A percentile compares a stretch with the other conserved stretches of the same genome.
phyloP scores from a whole-genome alignment of 148 eudicot species.

The Suaeda aralocaspica region DNA sequence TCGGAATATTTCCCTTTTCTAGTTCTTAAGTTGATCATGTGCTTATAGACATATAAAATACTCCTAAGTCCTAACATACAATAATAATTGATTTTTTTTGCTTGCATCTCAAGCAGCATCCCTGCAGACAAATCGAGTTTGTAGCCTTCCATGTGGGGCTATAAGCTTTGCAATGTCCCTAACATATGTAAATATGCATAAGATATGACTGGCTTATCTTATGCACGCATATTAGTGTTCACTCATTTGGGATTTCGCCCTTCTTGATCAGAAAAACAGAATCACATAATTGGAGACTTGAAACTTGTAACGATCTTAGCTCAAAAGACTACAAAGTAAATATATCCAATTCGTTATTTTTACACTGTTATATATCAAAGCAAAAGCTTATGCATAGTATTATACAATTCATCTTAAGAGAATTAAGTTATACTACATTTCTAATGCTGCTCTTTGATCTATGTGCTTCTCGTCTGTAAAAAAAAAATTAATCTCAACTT shows the following conservation, averaged over 20 bases:
- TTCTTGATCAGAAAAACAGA: conserved; percentile 11
- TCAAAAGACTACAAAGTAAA: neutral
- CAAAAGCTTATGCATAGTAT: neutral
- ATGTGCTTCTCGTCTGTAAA: conserved; percentile 5
- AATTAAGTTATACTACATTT: neutral
- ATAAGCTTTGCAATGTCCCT: no score
- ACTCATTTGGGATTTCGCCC: neutral
- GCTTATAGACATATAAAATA: no score
- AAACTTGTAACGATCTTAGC: neutral
- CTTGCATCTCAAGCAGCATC: neutral
- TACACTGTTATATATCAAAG: neutral
- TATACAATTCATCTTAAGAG: neutral
- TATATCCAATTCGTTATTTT: neutral
- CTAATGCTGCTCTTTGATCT: neutral
- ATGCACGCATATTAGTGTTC: neutral
- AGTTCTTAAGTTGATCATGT: neutral
- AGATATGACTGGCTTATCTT: neutral
- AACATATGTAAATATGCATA: neutral
- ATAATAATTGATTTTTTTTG: neutral
- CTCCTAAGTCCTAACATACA: no score
- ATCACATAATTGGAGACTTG: neutral
- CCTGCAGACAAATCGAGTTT: neutral
- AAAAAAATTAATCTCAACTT: neutral
- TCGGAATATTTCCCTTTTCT: neutral
- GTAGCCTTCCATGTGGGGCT: no score